Conservation (phyloP, 495 filamentous ascomycete genomes). For the Bathelium albidoporum region DNA sequence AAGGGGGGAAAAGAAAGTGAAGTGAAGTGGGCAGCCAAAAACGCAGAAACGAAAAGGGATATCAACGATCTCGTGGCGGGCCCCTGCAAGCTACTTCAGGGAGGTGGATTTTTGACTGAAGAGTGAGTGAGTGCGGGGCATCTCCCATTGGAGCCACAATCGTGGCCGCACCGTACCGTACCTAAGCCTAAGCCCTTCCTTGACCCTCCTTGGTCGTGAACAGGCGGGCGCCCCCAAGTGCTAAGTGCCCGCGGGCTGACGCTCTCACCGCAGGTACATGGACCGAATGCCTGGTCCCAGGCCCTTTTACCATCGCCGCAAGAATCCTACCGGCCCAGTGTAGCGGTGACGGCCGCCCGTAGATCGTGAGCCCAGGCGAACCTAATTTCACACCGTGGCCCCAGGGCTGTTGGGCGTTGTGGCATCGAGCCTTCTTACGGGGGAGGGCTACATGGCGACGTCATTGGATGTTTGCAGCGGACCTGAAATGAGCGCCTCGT, state of each 20-base stretch:
- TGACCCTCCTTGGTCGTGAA: too few species aligned
- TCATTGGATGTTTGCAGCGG: background rate
- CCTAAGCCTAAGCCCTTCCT: too few species aligned
- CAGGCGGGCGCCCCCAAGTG: too few species aligned
- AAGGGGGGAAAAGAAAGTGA: background rate
- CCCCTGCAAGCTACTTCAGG: background rate
- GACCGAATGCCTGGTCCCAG: background rate
- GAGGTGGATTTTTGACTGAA: background rate
- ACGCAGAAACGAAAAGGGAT: too few species aligned
- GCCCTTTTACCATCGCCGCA: background rate
- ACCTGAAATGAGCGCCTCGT: background rate
- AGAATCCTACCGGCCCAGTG: background rate
- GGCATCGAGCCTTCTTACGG: background rate
- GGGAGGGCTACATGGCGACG: too few species aligned
- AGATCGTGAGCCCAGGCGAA: background rate
- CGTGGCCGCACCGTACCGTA: too few species aligned
- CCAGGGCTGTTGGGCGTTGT: background rate
- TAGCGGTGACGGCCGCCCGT: background rate
- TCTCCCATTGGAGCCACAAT: background rate
- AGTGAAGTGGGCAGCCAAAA: too few species aligned
- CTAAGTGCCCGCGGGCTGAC: background rate
- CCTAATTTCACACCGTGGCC: background rate
- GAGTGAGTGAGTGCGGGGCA: slow-evolving; percentile 1
- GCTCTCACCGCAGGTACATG: background rate
- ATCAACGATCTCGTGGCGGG: background rate